Evolutionary conservation across 768 basidiomycete genomes (phyloP).

Genomic region (Termitomyces sp.): DNA sequence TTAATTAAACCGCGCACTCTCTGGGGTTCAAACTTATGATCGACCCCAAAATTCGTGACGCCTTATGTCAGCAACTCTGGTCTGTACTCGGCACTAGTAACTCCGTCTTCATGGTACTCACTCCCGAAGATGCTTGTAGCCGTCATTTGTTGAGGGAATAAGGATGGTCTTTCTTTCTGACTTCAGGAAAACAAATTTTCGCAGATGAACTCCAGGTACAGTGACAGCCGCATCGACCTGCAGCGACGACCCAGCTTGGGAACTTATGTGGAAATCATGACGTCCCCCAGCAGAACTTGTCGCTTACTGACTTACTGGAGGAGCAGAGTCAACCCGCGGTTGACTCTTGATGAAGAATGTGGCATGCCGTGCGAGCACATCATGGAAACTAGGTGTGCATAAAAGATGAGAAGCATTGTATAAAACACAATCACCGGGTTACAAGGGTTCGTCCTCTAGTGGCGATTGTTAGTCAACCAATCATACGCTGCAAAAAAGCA

Average conservation of each 20-base stretch:
- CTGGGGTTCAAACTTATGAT: slow-evolving; percentile 42
- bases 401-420: not conserved
- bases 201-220: not conserved
- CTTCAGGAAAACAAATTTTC: not conserved
- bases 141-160: not conserved
- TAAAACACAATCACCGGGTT: slow-evolving; percentile 37
- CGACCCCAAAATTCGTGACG: slow-evolving; percentile 43
- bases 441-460: slow-evolving; percentile 57
- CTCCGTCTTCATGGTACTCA: not conserved
- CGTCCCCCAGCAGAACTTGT: not conserved
- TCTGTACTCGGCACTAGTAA: not conserved
- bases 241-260: not conserved
- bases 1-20: slow-evolving; percentile 25
- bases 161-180: not conserved
- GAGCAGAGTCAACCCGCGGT: not conserved
- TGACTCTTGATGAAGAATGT: not conserved
- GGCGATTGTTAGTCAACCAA: not conserved
- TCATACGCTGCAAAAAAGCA: slow-evolving; percentile 1
- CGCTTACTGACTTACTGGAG: not conserved
- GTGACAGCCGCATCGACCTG: not conserved
- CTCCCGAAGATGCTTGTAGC: not conserved
- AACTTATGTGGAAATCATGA: not conserved
- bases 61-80: slow-evolving; percentile 20
- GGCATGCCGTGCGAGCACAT: not conserved
- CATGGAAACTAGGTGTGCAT: not conserved